Percentiles rank a stretch among this genome's conserved stretches.
These are phyloP conservation scores for Camptophora hylomeconis DNA, from an alignment of 2,329 filamentous ascomycete genomes.

Conservation along the genomic window DNA sequence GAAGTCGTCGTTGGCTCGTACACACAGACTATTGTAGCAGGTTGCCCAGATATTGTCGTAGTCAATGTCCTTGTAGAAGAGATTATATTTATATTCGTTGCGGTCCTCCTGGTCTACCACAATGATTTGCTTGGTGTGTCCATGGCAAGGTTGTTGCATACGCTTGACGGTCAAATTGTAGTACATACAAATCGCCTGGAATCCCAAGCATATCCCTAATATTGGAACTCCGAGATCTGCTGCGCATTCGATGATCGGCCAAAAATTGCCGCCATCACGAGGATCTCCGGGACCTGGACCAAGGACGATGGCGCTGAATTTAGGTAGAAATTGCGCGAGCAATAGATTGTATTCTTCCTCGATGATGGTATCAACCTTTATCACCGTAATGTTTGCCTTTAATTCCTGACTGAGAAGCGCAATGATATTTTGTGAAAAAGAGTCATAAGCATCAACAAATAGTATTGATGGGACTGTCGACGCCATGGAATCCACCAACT, in stretches of 20 bases:
- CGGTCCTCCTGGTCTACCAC: no score
- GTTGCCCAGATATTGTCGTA: slow-evolving; percentile 52
- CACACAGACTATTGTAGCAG: slow-evolving; percentile 36
- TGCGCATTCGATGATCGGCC: slow-evolving; percentile 56
- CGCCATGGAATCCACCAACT: not conserved
- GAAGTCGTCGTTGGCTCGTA: slow-evolving; percentile 6
- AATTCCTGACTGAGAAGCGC: slow-evolving; percentile 62
- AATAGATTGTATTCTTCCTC: slow-evolving; percentile 23
- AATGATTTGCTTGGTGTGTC: slow-evolving; percentile 58
- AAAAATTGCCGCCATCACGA: slow-evolving; percentile 72
- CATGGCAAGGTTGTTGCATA: slow-evolving; percentile 64
- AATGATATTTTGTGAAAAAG: slow-evolving; percentile 90
- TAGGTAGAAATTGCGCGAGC: slow-evolving; percentile 21
- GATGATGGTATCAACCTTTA: slow-evolving; percentile 56
- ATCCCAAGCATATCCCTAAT: slow-evolving; percentile 78
- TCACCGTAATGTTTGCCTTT: slow-evolving; percentile 52
- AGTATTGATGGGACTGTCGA: slow-evolving; percentile 42
- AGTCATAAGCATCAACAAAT: slow-evolving; percentile 93
- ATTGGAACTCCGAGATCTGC: slow-evolving; percentile 55
- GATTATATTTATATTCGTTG: no score
- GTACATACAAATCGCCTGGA: slow-evolving; percentile 63
- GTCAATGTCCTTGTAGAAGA: slow-evolving; percentile 56
- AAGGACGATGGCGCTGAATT: slow-evolving; percentile 75
- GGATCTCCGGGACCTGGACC: slow-evolving; percentile 86
- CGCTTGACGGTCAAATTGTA: slow-evolving; percentile 55